Conservation (phyloP, 768 basidiomycete genomes). For the Leccinum fibrillosum region DNA sequence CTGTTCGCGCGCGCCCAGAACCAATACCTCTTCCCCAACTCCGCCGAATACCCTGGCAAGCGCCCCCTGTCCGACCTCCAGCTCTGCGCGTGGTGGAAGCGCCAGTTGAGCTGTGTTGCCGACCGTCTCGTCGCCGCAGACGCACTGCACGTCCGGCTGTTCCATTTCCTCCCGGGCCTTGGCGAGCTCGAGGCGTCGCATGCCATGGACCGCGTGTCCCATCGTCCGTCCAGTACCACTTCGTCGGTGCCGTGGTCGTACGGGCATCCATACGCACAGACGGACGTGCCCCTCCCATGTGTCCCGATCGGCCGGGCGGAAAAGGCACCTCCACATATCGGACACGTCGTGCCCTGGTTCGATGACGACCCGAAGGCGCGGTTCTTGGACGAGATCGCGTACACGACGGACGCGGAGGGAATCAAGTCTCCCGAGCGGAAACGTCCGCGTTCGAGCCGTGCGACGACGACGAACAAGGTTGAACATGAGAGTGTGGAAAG, state of each 20-base stretch:
- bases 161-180: constrained; percentile 70
- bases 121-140: constrained; percentile 29
- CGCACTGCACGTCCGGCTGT: constrained; percentile 32
- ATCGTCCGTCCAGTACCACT: constrained; percentile 13
- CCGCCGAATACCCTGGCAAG: constrained; percentile 66
- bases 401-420: constrained; percentile 56
- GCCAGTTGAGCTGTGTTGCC: constrained; percentile 58
- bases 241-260: constrained; percentile 56
- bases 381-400: constrained; percentile 88
- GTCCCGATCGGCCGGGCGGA: constrained; percentile 38
- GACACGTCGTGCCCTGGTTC: constrained; percentile 81
- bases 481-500: constrained; percentile 20
- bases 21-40: constrained; percentile 95
- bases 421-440: constrained; percentile 63
- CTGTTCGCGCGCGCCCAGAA: constrained; percentile 87
- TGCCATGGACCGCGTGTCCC: constrained; percentile 43
- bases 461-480: constrained; percentile 6
- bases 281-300: constrained; percentile 42
- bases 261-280: constrained; percentile 69
- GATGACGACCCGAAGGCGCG: constrained; percentile 97
- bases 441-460: constrained; percentile 39
- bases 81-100: constrained; percentile 93
- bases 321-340: constrained; percentile 40
- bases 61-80: constrained; percentile 70
- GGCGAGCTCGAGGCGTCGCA: constrained; percentile 63